Percentiles rank a stretch among this genome's conserved stretches.
Conservation (phyloP, 768 basidiomycete genomes). For the Mycena vitilis region DNA sequence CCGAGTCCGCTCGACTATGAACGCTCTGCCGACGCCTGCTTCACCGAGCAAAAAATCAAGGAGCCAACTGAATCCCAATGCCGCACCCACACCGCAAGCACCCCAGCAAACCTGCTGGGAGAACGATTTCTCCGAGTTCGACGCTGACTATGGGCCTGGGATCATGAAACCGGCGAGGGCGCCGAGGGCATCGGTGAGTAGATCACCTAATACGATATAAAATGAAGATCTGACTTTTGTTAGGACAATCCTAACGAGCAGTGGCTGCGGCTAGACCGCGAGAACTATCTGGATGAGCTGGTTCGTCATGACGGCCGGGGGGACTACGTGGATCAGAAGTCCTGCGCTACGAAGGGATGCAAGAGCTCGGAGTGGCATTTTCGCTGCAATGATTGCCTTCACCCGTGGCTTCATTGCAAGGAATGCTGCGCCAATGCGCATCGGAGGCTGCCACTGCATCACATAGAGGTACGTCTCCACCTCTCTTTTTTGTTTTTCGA, state of each 20-base stretch:
- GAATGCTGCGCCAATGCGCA: background rate
- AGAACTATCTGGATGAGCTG: conserved; percentile 1
- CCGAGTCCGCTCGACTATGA: background rate
- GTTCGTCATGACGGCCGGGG: conserved; percentile 1
- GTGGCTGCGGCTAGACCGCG: background rate
- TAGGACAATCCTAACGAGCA: conserved; percentile 4
- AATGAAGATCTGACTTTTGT: too few relatives aligned
- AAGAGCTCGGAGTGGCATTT: background rate
- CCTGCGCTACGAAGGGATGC: background rate
- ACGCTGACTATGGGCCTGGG: background rate
- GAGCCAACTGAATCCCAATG: background rate
- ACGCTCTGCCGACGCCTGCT: background rate
- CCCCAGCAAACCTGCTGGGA: too few relatives aligned
- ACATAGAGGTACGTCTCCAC: background rate
- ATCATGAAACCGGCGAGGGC: background rate
- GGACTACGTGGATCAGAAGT: background rate
- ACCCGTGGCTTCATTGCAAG: background rate
- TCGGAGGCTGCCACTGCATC: background rate
- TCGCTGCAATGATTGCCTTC: background rate
- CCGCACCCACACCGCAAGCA: background rate
- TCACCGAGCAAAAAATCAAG: background rate
- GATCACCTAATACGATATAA: too few relatives aligned
- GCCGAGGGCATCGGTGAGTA: background rate
- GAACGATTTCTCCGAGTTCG: background rate
- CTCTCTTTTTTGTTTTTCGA: too few relatives aligned